Base-by-base conservation (phyloP, 1,284 basidiomycete genomes). In the Lignosus rhinocerotis region DNA sequence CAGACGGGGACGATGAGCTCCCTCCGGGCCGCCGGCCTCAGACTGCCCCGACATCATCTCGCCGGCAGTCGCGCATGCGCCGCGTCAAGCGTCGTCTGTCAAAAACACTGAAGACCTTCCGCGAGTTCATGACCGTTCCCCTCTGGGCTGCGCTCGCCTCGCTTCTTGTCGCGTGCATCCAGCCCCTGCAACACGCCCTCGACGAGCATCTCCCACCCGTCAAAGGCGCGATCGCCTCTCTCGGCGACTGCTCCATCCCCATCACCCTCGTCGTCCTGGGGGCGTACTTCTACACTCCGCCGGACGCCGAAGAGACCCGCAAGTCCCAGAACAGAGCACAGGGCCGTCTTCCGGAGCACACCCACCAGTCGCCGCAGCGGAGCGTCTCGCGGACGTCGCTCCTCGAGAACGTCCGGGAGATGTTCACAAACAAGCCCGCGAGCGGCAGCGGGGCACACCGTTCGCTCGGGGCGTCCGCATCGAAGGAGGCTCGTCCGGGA, bases 191-290 rank as follows among this genome's bases (percentile, higher is more conserved):
- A 69, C 83, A 87, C 55, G 66, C 79, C 11, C 78, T 96, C 49
- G 82, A 86, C 19, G 69, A 75, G 4, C 84, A 85, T 61, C 74
- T 90, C 68, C 77, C 79, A 42, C 88, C 92, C 0, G 73, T 95
- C 56, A 91, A 88, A 67, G 84, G 86, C 46, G 90, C 92, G 0
- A 76, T 96, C 60, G 80, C 78, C 21, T 77, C 80, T 30, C 88
- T 90, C 0, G 93, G 93, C 1, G 84, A 83, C 65, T 95, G 93
- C 68, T 92, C 91, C 0, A 89, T 98, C 63, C 95, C 95, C 0
- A 72, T 97, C 25, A 97, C 95, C 2, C 79, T 98, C 39, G 83
- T 98, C 59, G 94, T 97, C 8, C 86, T 98, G 44, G 95, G 95
- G 16, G 94, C 92, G 7, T 97, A 96, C 79, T 97, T 97, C 73